Evolutionary conservation across 2,329 filamentous ascomycete genomes (phyloP).

Genomic region (Dothidotthia symphoricarpi): DNA sequence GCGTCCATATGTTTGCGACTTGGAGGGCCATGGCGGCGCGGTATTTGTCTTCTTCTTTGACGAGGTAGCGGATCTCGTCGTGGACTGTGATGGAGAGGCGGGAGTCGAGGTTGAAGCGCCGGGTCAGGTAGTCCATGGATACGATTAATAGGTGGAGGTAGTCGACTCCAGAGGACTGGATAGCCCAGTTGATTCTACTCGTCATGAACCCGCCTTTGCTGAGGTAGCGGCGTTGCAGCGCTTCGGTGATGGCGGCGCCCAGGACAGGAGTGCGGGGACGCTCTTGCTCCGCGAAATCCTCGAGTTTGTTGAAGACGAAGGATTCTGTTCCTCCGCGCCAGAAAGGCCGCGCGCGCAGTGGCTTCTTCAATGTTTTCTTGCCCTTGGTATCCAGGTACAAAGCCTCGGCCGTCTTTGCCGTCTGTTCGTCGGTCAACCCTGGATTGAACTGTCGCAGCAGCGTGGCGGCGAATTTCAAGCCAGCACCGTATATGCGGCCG

Average conservation of each 20-base stretch:
- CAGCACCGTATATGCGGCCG: slow-evolving; percentile 97
- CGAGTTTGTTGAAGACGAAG: slow-evolving; percentile 96
- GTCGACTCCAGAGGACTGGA: slow-evolving; percentile 95
- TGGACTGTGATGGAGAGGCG: slow-evolving; percentile 92
- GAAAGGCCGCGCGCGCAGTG: slow-evolving; percentile 71
- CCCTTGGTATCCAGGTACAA: slow-evolving; percentile 91
- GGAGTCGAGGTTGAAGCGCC: slow-evolving; percentile 79
- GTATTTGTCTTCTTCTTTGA: slow-evolving; percentile 82
- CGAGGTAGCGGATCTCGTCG: slow-evolving; percentile 94
- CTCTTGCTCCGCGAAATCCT: slow-evolving; percentile 96
- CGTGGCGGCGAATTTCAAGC: slow-evolving; percentile 86
- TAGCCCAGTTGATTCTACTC: slow-evolving; percentile 97
- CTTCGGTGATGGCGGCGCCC: slow-evolving; percentile 93
- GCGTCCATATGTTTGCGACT: slow-evolving; percentile 91
- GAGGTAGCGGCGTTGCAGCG: slow-evolving; percentile 83
- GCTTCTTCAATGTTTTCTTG: slow-evolving; percentile 72
- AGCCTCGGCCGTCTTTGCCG: slow-evolving; percentile 69
- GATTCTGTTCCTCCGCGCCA: slow-evolving; percentile 97
- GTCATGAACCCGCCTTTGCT: slow-evolving; percentile 91
- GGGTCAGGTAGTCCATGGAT: slow-evolving; percentile 87
- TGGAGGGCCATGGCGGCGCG: slow-evolving; percentile 89
- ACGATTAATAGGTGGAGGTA: slow-evolving; percentile 94
- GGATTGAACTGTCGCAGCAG: slow-evolving; percentile 94
- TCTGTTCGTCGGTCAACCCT: slow-evolving; percentile 73
- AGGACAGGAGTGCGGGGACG: slow-evolving; percentile 85